Evolutionary conservation across 768 basidiomycete species (phyloP).

Genomic region (Pleurotus citrinopileatus): DNA sequence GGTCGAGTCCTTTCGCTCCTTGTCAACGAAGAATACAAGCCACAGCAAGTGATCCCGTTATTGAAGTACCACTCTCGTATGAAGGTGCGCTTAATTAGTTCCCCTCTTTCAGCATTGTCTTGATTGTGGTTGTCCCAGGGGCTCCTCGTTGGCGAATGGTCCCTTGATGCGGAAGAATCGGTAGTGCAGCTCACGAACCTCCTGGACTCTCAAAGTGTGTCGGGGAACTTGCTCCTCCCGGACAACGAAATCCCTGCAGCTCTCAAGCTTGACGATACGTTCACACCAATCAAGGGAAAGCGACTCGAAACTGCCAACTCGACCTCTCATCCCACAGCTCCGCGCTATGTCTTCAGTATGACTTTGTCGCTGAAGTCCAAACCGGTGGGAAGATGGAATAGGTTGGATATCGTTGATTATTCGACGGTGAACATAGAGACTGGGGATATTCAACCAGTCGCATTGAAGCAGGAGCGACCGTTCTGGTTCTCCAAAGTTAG

Average conservation of each 20-base stretch:
- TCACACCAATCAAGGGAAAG: background rate
- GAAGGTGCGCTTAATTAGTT: slow-evolving; percentile 47
- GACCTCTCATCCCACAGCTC: slow-evolving; percentile 12
- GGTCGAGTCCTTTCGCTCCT: slow-evolving; percentile 85
- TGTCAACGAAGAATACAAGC: slow-evolving; percentile 72
- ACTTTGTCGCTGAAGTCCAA: slow-evolving; percentile 66
- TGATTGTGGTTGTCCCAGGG: slow-evolving; percentile 42
- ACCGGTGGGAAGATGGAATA: slow-evolving; percentile 84
- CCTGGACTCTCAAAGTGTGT: slow-evolving; percentile 42
- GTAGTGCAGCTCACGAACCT: slow-evolving; percentile 63
- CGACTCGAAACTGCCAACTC: background rate
- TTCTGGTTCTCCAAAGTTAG: slow-evolving; percentile 93
- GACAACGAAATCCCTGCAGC: slow-evolving; percentile 9
- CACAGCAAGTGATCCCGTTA: slow-evolving; percentile 69
- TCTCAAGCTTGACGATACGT: background rate
- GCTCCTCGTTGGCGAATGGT: slow-evolving; percentile 70
- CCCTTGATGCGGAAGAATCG: slow-evolving; percentile 49
- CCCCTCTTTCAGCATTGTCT: background rate
- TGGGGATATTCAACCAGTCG: slow-evolving; percentile 67
- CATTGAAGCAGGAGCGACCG: slow-evolving; percentile 81
- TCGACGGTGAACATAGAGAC: slow-evolving; percentile 73
- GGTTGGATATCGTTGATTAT: slow-evolving; percentile 71
- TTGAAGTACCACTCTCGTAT: slow-evolving; percentile 75
- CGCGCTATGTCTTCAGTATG: slow-evolving; percentile 75
- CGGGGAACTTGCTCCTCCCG: slow-evolving; percentile 10